Conservation (phyloP, 768 basidiomycete species). For the Mycena filopes region DNA sequence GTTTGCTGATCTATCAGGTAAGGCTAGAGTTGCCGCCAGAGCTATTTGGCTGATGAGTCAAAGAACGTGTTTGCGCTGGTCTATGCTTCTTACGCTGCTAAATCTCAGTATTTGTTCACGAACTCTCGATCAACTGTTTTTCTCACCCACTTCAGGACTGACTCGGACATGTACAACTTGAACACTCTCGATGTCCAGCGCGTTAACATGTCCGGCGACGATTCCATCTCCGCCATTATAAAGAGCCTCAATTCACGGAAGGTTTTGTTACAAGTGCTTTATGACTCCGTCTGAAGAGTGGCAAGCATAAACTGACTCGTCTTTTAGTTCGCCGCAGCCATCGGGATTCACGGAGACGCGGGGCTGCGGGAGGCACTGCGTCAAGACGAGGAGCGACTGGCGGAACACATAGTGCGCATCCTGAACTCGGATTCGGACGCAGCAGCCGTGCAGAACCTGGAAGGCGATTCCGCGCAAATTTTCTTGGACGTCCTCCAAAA, state of each 20-base stretch:
- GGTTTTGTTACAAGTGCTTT: constrained; percentile 3
- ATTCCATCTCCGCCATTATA: neutral
- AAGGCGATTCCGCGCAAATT: constrained; percentile 5
- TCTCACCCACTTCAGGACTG: neutral
- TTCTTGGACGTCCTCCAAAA: constrained; percentile 20
- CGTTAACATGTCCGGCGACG: constrained; percentile 3
- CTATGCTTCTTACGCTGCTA: neutral
- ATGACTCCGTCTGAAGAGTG: neutral
- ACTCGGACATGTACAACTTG: no score
- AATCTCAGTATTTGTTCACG: neutral
- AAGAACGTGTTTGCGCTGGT: constrained; percentile 8
- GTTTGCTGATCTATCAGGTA: no score
- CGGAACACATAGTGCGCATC: neutral
- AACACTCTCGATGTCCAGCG: neutral
- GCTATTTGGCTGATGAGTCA: neutral
- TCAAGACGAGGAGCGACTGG: constrained; percentile 17
- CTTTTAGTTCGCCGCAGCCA: neutral
- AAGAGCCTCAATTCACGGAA: constrained; percentile 13
- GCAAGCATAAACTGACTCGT: neutral
- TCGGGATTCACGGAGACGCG: neutral
- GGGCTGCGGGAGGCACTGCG: constrained; percentile 7
- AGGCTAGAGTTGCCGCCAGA: no score
- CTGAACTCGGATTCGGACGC: constrained; percentile 2
- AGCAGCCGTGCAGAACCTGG: constrained; percentile 2
- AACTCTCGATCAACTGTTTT: neutral